These are phyloP conservation scores for Gaeumannomyces tritici DNA, from an alignment of 2,329 filamentous ascomycete genomes.

Conservation along the genomic window DNA sequence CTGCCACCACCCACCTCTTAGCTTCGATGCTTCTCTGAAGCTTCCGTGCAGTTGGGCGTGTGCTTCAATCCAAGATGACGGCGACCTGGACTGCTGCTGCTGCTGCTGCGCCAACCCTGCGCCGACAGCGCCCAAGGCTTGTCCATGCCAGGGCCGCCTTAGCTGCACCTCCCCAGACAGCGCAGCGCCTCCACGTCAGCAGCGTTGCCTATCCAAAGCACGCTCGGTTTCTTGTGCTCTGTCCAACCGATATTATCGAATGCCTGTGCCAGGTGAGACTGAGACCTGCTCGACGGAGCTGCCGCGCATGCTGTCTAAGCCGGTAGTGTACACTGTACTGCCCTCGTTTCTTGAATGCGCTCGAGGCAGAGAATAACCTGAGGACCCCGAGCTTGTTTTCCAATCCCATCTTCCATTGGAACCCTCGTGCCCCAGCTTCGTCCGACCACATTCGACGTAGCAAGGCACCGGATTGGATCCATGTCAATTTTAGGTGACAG, in stretches of 20 bases:
- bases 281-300: neutral
- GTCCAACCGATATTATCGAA: neutral
- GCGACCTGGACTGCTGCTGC: no score
- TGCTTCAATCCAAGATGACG: neutral
- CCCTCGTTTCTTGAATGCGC: no score
- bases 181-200: neutral
- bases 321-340: no score
- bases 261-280: neutral
- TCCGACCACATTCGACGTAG: no score
- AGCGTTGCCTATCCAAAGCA: neutral
- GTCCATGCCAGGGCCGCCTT: no score
- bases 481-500: neutral
- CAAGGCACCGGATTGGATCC: no score
- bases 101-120: neutral
- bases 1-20: constrained; percentile 5
- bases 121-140: neutral
- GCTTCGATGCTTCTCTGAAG: constrained; percentile 10
- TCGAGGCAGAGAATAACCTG: neutral
- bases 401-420: neutral
- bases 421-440: neutral
- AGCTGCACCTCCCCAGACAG: neutral
- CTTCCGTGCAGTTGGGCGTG: constrained; percentile 11
- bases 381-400: neutral
- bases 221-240: neutral
- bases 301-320: no score